Base-by-base conservation (phyloP, 192 early-diverging fungal species). In the Coemansia sp. region DNA sequence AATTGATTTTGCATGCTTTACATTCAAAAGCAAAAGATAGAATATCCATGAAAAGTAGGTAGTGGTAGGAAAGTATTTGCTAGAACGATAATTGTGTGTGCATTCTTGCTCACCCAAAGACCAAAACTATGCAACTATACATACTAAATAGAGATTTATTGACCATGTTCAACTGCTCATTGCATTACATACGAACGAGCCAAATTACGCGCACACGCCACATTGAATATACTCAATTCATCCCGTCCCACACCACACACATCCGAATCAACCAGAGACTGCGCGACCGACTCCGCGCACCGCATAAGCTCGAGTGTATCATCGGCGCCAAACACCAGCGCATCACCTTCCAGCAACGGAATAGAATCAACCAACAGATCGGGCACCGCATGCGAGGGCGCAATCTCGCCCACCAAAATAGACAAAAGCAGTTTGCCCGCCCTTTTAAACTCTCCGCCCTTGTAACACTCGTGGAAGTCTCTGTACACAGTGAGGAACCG, bases 231-330 rank as follows among this genome's bases (percentile, higher is more conserved):
- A 7, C 49, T 54, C 48, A 74, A 19, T 59, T 80, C 69, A 48
- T 64, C 50, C 3, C 57, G 47, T 11, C 59, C 68, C 10, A 54
- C 11, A 48, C n/a, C 18, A 18, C 45, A 7, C 14, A 6, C n/a
- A 27, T 54, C 16, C 9, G 24, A 6, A 54, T 23, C 53, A 22
- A 22, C 38, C 54, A 32, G 56, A 50, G 35, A 27, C 26, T 53
- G 62, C 20, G 59, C 58, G 16, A 85, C 43, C 23, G 87, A 75
- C 59, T 91, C 89, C 10, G 88, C 69, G 69, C 84, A 83, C 45
- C 83, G 71, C 87, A 91, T 87, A 48, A 91, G 65, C 63, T 83
- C 89, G 20, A 79, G 73, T 1, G 88, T 91, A 14, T 87, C 82
- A 2, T 78, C 64, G 0, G 81, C 63, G 43, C 70, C 62, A 56